Evolutionary conservation across 2,329 filamentous ascomycete genomes (phyloP).

Genomic region (Trichothecium roseum): DNA sequence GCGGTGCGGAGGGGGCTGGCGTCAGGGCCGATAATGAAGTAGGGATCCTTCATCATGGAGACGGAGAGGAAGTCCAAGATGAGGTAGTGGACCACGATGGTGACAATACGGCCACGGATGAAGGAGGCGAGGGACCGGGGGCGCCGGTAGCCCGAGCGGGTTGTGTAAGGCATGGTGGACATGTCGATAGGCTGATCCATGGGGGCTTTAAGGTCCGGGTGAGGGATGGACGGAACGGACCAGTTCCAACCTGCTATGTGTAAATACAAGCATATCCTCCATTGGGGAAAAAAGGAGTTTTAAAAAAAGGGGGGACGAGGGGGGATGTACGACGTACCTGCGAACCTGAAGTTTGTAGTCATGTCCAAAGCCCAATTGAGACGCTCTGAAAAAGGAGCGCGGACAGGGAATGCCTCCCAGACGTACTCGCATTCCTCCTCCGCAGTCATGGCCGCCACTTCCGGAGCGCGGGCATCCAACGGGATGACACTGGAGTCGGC

Average conservation of each 20-base stretch:
- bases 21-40: slow-evolving; percentile 51
- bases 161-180: slow-evolving; percentile 27
- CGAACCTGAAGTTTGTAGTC: slow-evolving; percentile 41
- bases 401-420: slow-evolving; percentile 49
- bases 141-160: slow-evolving; percentile 34
- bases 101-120: slow-evolving; percentile 30
- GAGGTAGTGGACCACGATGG: slow-evolving; percentile 49
- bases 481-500: background rate
- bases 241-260: slow-evolving; percentile 43
- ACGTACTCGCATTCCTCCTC: slow-evolving; percentile 30
- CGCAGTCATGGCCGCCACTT: background rate
- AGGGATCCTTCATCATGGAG: slow-evolving; percentile 64
- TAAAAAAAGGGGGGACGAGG: background rate
- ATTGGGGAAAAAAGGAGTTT: background rate
- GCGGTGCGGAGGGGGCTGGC: slow-evolving; percentile 16
- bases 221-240: slow-evolving; percentile 39
- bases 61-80: slow-evolving; percentile 60
- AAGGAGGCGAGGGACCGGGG: slow-evolving; percentile 32
- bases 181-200: slow-evolving; percentile 27
- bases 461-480: too few relatives aligned
- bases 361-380: slow-evolving; percentile 47
- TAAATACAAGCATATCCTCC: background rate
- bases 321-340: slow-evolving; percentile 27
- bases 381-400: slow-evolving; percentile 35
- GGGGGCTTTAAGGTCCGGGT: slow-evolving; percentile 22